Conservation (phyloP, 2,329 filamentous ascomycete species). For the Ophiostoma tasmaniense region DNA sequence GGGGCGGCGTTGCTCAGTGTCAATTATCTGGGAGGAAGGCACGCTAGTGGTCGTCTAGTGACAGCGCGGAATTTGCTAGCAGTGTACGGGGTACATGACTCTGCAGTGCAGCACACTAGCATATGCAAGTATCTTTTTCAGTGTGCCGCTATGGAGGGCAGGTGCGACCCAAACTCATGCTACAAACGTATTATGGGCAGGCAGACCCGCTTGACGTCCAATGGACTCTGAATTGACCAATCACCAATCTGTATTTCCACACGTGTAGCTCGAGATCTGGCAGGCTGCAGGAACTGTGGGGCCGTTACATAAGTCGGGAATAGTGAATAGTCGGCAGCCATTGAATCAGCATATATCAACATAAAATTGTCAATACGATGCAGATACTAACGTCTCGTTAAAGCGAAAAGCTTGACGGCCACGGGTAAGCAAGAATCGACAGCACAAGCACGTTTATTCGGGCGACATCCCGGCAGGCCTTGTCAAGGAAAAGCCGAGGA, state of each 20-base stretch:
- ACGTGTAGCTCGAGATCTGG: neutral
- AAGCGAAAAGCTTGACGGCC: neutral
- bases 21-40: neutral
- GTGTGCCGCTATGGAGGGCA: conserved; percentile 7
- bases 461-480: neutral
- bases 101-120: neutral
- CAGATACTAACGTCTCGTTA: neutral
- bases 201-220: neutral
- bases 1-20: neutral
- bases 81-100: neutral
- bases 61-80: neutral
- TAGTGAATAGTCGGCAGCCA: neutral
- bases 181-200: neutral
- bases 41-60: neutral
- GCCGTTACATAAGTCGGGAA: neutral
- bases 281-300: neutral
- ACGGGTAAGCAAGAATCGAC: neutral
- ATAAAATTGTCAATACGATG: neutral
- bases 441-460: neutral
- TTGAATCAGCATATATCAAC: neutral
- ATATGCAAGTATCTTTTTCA: neutral
- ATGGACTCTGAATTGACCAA: neutral
- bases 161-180: neutral
- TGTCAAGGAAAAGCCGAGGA: neutral
- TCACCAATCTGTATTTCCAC: neutral